These are phyloP conservation scores for Platanthera zijinensis DNA, from an alignment of 106 monocot genomes.

Conservation along the genomic window DNA sequence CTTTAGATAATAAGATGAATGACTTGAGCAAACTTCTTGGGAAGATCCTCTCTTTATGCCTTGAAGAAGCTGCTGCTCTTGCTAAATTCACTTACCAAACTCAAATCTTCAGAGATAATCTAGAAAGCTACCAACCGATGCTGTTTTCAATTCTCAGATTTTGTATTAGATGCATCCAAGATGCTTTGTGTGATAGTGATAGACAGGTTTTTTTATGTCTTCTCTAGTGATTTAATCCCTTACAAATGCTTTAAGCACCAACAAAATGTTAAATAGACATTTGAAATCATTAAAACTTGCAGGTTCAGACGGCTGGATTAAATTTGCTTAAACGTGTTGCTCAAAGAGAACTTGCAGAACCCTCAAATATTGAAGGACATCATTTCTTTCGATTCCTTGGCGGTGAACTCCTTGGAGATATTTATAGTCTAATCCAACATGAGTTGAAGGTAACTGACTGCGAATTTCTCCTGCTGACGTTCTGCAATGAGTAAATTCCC, in stretches of 20 bases:
- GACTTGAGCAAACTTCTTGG: conserved; percentile 42
- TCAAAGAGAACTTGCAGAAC: conserved; percentile 56
- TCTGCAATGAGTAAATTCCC: conserved; percentile 2
- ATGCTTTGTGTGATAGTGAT: conserved; percentile 35
- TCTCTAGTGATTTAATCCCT: background rate
- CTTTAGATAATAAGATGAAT: conserved; percentile 27
- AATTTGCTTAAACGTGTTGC: conserved; percentile 49
- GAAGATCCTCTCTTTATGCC: conserved; percentile 57
- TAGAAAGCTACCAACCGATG: conserved; percentile 16
- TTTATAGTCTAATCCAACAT: conserved; percentile 55
- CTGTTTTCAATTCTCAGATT: conserved; percentile 23
- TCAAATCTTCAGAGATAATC: conserved; percentile 11
- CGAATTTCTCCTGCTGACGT: background rate
- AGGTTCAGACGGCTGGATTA: conserved; percentile 60
- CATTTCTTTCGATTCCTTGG: conserved; percentile 37
- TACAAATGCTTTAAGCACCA: background rate
- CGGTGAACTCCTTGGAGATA: conserved; percentile 62
- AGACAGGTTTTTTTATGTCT: conserved; percentile 41
- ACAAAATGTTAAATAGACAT: background rate
- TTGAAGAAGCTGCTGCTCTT: conserved; percentile 56
- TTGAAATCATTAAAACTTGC: conserved; percentile 7
- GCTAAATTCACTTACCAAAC: conserved; percentile 48
- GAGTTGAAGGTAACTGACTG: conserved; percentile 48
- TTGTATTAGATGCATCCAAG: conserved; percentile 38
- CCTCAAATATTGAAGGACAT: conserved; percentile 16